Percentiles rank a stretch among this genome's conserved stretches.
Conservation (phyloP, 371 early-diverging fungal species). For the Choanephora cucurbitarum region DNA sequence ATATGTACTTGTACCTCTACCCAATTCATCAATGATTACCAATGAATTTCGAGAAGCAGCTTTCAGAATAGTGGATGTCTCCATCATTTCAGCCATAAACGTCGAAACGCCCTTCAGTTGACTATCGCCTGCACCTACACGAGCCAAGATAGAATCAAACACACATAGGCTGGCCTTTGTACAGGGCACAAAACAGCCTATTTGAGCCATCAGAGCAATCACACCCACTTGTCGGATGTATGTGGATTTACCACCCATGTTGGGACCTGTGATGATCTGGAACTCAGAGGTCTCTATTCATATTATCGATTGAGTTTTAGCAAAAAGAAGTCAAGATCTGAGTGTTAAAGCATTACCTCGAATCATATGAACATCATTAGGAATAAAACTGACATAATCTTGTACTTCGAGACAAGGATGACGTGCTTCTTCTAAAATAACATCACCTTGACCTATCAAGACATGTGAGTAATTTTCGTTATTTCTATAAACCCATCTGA, state of each 20-base stretch:
- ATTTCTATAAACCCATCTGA: too few species aligned
- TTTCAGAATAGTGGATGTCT: slow-evolving; percentile 92
- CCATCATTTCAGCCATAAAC: slow-evolving; percentile 99
- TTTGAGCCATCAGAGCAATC: slow-evolving; percentile 95
- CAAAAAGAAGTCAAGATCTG: too few species aligned
- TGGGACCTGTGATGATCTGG: slow-evolving; percentile 93
- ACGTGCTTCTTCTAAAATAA: slow-evolving; percentile 70
- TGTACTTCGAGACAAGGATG: slow-evolving; percentile 97
- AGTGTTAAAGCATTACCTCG: slow-evolving; percentile 65
- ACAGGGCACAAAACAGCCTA: slow-evolving; percentile 98
- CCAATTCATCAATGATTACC: slow-evolving; percentile 99
- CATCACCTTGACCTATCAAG: slow-evolving; percentile 56
- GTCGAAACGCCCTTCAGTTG: slow-evolving; percentile 95
- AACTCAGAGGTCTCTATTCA: slow-evolving; percentile 61
- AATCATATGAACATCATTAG: slow-evolving; percentile 84
- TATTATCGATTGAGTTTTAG: too few species aligned
- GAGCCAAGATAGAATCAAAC: slow-evolving; percentile 91
- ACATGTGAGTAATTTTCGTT: not conserved
- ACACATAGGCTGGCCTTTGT: slow-evolving; percentile 76
- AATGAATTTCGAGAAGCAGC: slow-evolving; percentile 82
- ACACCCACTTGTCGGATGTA: slow-evolving; percentile 95
- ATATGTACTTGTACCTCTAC: slow-evolving; percentile 97
- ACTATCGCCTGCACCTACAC: slow-evolving; percentile 98
- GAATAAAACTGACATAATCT: slow-evolving; percentile 90
- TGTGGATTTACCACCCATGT: slow-evolving; percentile 97